Conservation (phyloP, 495 filamentous ascomycete genomes). For the Alectoria sarmentosa region DNA sequence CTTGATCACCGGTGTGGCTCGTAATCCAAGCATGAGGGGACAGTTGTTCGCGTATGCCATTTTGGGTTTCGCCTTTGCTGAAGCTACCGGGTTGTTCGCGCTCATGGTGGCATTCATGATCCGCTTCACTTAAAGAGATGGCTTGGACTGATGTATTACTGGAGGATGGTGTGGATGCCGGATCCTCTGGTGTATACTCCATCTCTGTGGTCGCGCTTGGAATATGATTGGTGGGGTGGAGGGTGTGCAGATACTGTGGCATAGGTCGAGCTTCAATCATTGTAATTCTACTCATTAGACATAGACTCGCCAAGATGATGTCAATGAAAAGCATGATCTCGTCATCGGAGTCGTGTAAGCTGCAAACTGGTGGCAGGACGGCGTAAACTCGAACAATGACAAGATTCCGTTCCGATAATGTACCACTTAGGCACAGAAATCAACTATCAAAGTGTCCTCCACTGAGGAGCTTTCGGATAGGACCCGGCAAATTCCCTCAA, state of each 20-base stretch:
- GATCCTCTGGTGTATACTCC: not conserved
- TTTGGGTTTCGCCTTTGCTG: conserved; percentile 89
- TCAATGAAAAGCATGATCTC: conserved; percentile 8
- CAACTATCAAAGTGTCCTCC: not conserved
- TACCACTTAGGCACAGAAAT: too few species aligned
- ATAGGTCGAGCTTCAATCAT: conserved; percentile 8
- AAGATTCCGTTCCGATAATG: too few species aligned
- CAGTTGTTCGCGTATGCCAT: conserved; percentile 93
- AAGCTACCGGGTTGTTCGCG: conserved; percentile 89
- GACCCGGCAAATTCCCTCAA: not conserved
- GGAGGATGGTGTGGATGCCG: not conserved
- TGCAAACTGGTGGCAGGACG: too few species aligned
- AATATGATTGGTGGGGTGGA: not conserved
- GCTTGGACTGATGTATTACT: not conserved
- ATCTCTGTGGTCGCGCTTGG: not conserved
- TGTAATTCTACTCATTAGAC: conserved; percentile 11
- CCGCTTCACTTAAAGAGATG: conserved; percentile 19
- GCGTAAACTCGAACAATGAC: too few species aligned
- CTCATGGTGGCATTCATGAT: conserved; percentile 85
- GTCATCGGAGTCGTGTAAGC: not conserved
- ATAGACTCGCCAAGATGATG: conserved; percentile 5
- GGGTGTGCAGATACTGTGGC: conserved; percentile 4
- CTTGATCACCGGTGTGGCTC: conserved; percentile 74
- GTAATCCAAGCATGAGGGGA: conserved; percentile 83
- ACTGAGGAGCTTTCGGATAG: not conserved